phyloP scores from a whole-genome alignment of 78 protist species.

The Creolimax fragrantissima region DNA sequence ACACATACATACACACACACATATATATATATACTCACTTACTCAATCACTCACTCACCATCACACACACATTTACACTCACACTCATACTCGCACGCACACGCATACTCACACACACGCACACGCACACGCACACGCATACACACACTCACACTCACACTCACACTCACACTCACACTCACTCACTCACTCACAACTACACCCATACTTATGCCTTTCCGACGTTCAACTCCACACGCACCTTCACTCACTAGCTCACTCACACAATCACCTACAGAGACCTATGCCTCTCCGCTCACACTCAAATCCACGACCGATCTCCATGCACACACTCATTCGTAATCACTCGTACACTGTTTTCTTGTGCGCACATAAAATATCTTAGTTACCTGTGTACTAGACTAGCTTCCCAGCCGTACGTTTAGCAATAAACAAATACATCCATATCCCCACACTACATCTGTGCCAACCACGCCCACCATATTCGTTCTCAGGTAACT shows the following conservation, averaged over 20 bases:
- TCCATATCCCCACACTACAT: too few relatives aligned
- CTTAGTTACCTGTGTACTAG: not conserved
- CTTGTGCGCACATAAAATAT: not conserved
- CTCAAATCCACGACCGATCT: not conserved
- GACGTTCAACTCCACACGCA: not conserved
- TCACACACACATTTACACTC: not conserved
- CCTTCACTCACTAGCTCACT: not conserved
- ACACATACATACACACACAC: not conserved
- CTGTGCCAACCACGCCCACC: too few relatives aligned
- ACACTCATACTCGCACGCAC: not conserved
- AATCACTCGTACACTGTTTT: not conserved
- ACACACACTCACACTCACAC: not conserved
- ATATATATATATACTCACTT: not conserved
- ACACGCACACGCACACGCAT: not conserved
- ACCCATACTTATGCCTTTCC: not conserved
- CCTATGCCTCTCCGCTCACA: not conserved
- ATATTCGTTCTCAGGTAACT: too few relatives aligned
- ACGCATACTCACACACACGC: not conserved
- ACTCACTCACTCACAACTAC: constrained; percentile 1
- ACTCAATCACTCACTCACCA: not conserved
- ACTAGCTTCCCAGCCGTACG: too few relatives aligned
- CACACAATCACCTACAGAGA: not conserved
- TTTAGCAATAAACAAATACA: not conserved
- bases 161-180: not conserved
- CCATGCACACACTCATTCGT: not conserved